Percentiles rank a stretch among this genome's conserved stretches.
These are phyloP conservation scores for Aspergillus cavernicola DNA, from an alignment of 495 filamentous ascomycete species.

Conservation along the genomic window DNA sequence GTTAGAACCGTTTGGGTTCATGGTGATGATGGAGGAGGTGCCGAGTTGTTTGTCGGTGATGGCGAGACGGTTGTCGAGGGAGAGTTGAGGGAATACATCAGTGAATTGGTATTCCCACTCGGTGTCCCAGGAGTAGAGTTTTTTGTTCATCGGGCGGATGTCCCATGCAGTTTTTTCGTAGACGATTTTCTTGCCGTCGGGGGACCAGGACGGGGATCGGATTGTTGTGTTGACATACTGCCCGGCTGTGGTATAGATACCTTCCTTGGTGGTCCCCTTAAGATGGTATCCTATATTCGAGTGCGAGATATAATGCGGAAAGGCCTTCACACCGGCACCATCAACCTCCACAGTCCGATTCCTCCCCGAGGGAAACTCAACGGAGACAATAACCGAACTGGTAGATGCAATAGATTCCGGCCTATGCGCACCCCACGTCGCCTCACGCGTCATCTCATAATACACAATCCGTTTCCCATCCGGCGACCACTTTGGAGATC, in stretches of 20 bases:
- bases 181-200: constrained; percentile 24
- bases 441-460: constrained; percentile 28
- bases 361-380: constrained; percentile 22
- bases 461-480: constrained; percentile 27
- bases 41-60: constrained; percentile 29
- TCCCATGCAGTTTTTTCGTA: constrained; percentile 28
- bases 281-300: constrained; percentile 22
- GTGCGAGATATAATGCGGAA: constrained; percentile 23
- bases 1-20: constrained; percentile 15
- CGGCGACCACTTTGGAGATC: constrained; percentile 28
- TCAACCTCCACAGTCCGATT: constrained; percentile 16
- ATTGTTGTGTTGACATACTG: constrained; percentile 18
- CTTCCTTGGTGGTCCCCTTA: constrained; percentile 21
- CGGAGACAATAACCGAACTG: constrained; percentile 22
- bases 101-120: constrained; percentile 37
- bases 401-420: constrained; percentile 16
- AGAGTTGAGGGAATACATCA: constrained; percentile 31
- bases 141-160: constrained; percentile 23
- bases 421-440: constrained; percentile 28
- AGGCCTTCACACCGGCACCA: constrained; percentile 23
- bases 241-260: constrained; percentile 21
- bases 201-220: constrained; percentile 29
- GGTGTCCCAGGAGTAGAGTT: constrained; percentile 28
- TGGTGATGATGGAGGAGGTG: constrained; percentile 24
- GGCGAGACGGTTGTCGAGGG: constrained; percentile 18